phyloP scores from a whole-genome alignment of 371 early-diverging fungal species.

The Apophysomyces sp. region DNA sequence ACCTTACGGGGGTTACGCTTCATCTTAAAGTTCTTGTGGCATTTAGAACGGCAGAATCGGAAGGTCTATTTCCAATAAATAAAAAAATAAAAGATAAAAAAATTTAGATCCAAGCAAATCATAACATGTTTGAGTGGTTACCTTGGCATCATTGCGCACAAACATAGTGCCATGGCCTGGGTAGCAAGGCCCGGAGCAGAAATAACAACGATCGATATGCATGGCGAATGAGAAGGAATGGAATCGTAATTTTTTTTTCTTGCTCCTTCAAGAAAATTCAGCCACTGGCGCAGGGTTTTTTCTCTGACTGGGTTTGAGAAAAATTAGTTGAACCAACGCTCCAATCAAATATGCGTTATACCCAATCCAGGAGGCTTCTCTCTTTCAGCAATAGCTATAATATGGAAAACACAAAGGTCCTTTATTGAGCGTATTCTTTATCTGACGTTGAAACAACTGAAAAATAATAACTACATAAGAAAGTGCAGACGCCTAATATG shows the following conservation, averaged over 20 bases:
- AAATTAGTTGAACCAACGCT: not conserved
- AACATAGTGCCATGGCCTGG: conserved; percentile 99
- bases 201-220: conserved; percentile 99
- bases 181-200: conserved; percentile 98
- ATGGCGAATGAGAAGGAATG: conserved; percentile 45
- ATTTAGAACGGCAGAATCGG: conserved; percentile 99
- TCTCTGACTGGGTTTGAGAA: not conserved
- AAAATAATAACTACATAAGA: too few species aligned
- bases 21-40: conserved; percentile 99
- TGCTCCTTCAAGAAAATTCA: not conserved
- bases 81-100: too few species aligned
- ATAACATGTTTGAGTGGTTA: conserved; percentile 21
- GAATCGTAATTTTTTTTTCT: not conserved
- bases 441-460: too few species aligned
- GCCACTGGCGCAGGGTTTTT: not conserved
- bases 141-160: conserved; percentile 97
- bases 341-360: too few species aligned
- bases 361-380: too few species aligned
- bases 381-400: too few species aligned
- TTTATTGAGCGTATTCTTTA: too few species aligned
- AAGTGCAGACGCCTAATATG: too few species aligned
- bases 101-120: not conserved
- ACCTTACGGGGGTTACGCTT: conserved; percentile 99
- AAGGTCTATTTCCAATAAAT: too few species aligned
- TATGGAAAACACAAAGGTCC: too few species aligned